Evolutionary conservation across 2,329 filamentous ascomycete species (phyloP), one percentile per base, ranked within the genome.

Genomic region (Pezicula carpinea): DNA sequence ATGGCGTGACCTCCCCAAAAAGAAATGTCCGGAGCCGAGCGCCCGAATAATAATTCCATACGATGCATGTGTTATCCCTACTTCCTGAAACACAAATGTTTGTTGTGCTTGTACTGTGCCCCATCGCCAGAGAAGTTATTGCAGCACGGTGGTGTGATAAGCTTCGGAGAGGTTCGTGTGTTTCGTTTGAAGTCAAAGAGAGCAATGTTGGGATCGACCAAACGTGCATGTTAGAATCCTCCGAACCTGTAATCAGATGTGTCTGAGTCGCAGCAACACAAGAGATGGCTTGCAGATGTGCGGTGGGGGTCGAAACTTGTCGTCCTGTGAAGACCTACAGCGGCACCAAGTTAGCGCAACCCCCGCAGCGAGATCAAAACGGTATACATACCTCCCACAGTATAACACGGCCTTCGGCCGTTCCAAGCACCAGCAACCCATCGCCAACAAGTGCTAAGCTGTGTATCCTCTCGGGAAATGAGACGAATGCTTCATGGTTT

Each of bases 21-120:
- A 97, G 75, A 54, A 95, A 82, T 4, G 90, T 97, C 36, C 91
- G 82, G 48, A 97, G 71, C 10, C 85, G 74, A 50, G 81, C 79
- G 33, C 89, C 89, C 1, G 82, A 87, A 52, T 83, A 81, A 64
- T 95, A 95, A 68, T 97, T 91, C 93, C 93, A 99, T 50, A 95
- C 75, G 59, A 96, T 84, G 57, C 89, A 89, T 6, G 89, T 93
- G 67, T 88, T 91, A 69, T 97, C 93, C 58, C 80, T 83, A 54
- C 89, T 89, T 6, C 84, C 81, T 3, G 92, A 95, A 17, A 96
- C 77, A 49, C 87, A 91, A 51, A 97, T 82, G 64, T 88, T 92
- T 49, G 85, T 85, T 58, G 83, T 80, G 63, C 81, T 84, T 50
- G 76, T 72, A 61, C 85, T 85, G 60, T 87, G 82, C 15, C 87